Conservation (phyloP, 306 rosid genomes). For the Astragalus glycyphyllos region DNA sequence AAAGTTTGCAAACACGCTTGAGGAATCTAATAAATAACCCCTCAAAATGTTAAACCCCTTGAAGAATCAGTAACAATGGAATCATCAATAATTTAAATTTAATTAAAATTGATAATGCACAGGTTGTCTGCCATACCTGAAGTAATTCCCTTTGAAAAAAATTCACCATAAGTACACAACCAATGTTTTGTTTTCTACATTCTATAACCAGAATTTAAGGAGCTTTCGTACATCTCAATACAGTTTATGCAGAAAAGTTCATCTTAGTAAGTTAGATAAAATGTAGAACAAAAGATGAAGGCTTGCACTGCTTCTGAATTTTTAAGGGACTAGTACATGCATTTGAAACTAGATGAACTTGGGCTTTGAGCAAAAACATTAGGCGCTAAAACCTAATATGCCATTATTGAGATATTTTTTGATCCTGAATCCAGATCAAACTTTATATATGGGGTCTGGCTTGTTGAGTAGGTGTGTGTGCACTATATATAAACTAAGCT, state of each 20-base stretch:
- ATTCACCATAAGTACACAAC: neutral
- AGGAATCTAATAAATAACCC: conserved; percentile 24
- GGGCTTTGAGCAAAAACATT: neutral
- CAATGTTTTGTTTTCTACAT: conserved; percentile 8
- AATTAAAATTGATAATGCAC: neutral
- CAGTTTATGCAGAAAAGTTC: neutral
- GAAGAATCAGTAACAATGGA: neutral
- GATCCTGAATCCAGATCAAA: neutral
- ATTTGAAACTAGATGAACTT: neutral
- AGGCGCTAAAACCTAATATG: neutral
- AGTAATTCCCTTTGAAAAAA: neutral
- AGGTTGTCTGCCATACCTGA: neutral
- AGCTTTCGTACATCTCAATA: neutral
- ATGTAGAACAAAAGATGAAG: no score
- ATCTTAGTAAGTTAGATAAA: no score
- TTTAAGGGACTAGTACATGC: neutral
- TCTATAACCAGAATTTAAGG: neutral
- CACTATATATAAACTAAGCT: neutral
- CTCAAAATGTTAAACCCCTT: neutral
- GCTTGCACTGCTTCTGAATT: neutral
- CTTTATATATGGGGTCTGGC: conserved; percentile 10
- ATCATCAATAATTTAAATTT: conserved; percentile 11
- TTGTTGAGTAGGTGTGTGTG: neutral
- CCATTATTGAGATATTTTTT: neutral
- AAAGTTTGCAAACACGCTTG: conserved; percentile 23